Evolutionary conservation across 2,329 filamentous ascomycete genomes (phyloP).

Genomic region (Trichoderma semiorbis): DNA sequence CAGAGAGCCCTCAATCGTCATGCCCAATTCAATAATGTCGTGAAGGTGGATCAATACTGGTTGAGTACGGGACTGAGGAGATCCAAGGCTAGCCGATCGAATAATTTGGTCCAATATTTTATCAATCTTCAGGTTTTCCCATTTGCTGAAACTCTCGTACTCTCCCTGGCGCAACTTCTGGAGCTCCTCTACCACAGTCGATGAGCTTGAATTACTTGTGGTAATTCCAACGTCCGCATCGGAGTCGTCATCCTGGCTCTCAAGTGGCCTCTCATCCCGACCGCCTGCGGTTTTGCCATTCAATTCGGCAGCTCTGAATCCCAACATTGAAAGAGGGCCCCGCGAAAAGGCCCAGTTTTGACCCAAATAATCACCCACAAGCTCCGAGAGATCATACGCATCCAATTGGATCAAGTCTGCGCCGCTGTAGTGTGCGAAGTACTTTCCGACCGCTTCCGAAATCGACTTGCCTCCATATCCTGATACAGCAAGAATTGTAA

Average conservation of each 20-base stretch:
- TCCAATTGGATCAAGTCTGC: conserved; percentile 68
- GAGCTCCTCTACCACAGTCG: conserved; percentile 42
- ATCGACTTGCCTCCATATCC: conserved; percentile 39
- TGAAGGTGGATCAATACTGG: conserved; percentile 72
- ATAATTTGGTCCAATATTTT: conserved; percentile 57
- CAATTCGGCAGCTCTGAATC: conserved; percentile 53
- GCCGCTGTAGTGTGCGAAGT: conserved; percentile 56
- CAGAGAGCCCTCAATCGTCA: conserved; percentile 63
- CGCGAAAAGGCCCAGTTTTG: conserved; percentile 51
- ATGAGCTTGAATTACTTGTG: conserved; percentile 27
- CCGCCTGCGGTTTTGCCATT: conserved; percentile 52
- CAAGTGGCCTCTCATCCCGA: conserved; percentile 35
- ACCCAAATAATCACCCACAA: conserved; percentile 68
- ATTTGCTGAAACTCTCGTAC: conserved; percentile 43
- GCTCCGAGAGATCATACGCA: conserved; percentile 65
- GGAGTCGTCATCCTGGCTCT: conserved; percentile 34
- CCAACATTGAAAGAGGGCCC: conserved; percentile 51
- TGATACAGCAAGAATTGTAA: conserved; percentile 37
- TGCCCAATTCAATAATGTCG: conserved; percentile 75
- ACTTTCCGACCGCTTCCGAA: conserved; percentile 53
- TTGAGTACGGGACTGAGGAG: conserved; percentile 32
- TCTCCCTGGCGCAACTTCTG: conserved; percentile 40
- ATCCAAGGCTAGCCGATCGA: conserved; percentile 41
- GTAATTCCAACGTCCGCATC: conserved; percentile 33
- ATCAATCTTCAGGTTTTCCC: conserved; percentile 60